phyloP scores from a whole-genome alignment of 352 stramenopile species.

The Globisporangium viniferum region DNA sequence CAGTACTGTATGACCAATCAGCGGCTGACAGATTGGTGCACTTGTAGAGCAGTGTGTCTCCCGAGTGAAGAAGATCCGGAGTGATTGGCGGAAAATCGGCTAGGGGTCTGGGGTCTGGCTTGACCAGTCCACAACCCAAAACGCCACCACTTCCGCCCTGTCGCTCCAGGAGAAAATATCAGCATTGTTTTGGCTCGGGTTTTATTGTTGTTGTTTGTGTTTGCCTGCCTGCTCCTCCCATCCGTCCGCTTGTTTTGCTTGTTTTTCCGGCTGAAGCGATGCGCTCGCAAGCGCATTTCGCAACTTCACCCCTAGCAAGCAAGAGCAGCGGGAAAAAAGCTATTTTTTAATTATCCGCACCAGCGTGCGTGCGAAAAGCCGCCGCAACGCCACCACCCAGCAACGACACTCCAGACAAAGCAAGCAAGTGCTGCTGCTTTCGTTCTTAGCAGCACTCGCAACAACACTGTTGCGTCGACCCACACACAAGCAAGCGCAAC shows the following conservation, averaged over 20 bases:
- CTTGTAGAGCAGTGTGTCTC: not conserved
- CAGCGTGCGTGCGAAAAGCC: conserved; percentile 3
- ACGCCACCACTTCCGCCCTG: not conserved
- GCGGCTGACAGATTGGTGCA: conserved; percentile 1
- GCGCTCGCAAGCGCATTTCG: conserved; percentile 13
- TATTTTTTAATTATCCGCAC: conserved; percentile 4
- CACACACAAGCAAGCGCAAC: not conserved
- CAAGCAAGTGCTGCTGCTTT: conserved; percentile 3
- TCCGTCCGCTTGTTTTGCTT: not conserved
- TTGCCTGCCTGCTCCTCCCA: no score
- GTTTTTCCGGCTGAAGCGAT: conserved; percentile 8
- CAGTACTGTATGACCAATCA: not conserved
- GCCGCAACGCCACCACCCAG: not conserved
- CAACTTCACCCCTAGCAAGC: conserved; percentile 27
- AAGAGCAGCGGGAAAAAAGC: conserved; percentile 4
- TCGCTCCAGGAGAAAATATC: conserved; percentile 11
- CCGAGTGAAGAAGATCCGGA: conserved; percentile 1
- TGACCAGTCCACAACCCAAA: conserved; percentile 7
- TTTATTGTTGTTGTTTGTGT: not conserved
- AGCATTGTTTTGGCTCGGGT: conserved; percentile 1
- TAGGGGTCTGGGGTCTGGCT: not conserved
- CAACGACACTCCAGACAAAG: not conserved
- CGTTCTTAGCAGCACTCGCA: not conserved
- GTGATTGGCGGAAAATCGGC: conserved; percentile 4
- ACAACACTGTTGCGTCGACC: not conserved